These are phyloP conservation scores for Colletotrichum liaoningense DNA, from an alignment of 2,329 filamentous ascomycete genomes.

Conservation along the genomic window DNA sequence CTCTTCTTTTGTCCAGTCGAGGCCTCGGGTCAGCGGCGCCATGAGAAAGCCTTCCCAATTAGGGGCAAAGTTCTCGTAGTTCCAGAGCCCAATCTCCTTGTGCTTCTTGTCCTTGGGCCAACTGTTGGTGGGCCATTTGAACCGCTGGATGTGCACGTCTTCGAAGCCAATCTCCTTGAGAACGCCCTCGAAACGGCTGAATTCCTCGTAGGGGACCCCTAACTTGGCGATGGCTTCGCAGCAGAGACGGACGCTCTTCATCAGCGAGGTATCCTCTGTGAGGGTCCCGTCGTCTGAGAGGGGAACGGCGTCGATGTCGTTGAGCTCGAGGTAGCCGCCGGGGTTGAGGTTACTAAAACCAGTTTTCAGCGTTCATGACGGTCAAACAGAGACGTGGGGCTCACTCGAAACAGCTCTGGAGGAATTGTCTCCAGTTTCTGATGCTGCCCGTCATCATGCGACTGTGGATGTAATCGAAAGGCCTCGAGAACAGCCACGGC, in stretches of 20 bases:
- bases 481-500: slow-evolving; percentile 48
- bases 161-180: slow-evolving; percentile 43
- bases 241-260: neutral
- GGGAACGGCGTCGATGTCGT: slow-evolving; percentile 51
- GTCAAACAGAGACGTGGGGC: neutral
- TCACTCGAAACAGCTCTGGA: slow-evolving; percentile 24
- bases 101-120: slow-evolving; percentile 45
- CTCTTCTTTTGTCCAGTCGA: slow-evolving; percentile 48
- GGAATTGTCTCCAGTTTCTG: slow-evolving; percentile 37
- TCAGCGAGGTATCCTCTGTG: neutral
- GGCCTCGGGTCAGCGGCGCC: slow-evolving; percentile 48
- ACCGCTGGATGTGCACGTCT: slow-evolving; percentile 41
- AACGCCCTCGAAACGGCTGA: neutral
- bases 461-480: slow-evolving; percentile 42
- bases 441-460: slow-evolving; percentile 37
- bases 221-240: neutral
- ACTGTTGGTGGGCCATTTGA: slow-evolving; percentile 44
- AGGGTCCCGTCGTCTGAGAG: slow-evolving; percentile 37
- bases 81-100: slow-evolving; percentile 43
- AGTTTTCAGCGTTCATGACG: neutral
- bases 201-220: neutral
- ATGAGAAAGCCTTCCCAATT: slow-evolving; percentile 47
- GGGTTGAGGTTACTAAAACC: slow-evolving; percentile 46
- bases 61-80: slow-evolving; percentile 33
- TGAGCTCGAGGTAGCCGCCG: slow-evolving; percentile 55